phyloP scores from a whole-genome alignment of 768 basidiomycete genomes.

The Fomitopsis pulvina region DNA sequence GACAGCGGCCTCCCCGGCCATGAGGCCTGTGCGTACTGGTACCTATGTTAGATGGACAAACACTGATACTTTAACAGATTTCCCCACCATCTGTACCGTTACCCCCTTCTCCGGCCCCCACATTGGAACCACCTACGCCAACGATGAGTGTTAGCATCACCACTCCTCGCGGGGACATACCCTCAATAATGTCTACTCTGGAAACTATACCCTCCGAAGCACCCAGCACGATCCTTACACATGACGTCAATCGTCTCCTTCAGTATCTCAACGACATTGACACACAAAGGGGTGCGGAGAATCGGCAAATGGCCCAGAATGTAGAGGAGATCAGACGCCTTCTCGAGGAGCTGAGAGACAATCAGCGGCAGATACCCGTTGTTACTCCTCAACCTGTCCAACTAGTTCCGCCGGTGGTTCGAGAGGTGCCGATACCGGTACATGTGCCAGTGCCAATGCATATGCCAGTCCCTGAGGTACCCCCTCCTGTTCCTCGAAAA shows the following conservation, averaged over 20 bases:
- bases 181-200: constrained; percentile 42
- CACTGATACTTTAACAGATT: constrained; percentile 16
- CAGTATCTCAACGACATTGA: constrained; percentile 60
- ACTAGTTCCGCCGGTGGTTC: constrained; percentile 1
- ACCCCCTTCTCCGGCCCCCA: constrained; percentile 27
- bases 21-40: constrained; percentile 22
- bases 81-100: constrained; percentile 26
- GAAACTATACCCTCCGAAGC: constrained; percentile 37
- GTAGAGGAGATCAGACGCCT: constrained; percentile 66
- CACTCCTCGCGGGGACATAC: constrained; percentile 39
- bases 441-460: constrained; percentile 1
- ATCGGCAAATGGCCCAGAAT: constrained; percentile 55
- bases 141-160: constrained; percentile 42
- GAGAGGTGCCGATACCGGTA: background rate
- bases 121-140: constrained; percentile 31
- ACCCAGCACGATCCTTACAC: constrained; percentile 39
- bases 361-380: constrained; percentile 9
- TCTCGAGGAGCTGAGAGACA: constrained; percentile 39
- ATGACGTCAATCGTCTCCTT: constrained; percentile 45
- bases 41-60: constrained; percentile 2
- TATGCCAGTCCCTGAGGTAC: constrained; percentile 12
- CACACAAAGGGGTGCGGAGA: constrained; percentile 54
- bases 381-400: background rate
- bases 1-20: constrained; percentile 13
- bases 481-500: constrained; percentile 24